A percentile compares a stretch with the other conserved stretches of the same genome.
phyloP scores from a whole-genome alignment of 371 early-diverging fungal species.

The Syncephalis plumigaleata region DNA sequence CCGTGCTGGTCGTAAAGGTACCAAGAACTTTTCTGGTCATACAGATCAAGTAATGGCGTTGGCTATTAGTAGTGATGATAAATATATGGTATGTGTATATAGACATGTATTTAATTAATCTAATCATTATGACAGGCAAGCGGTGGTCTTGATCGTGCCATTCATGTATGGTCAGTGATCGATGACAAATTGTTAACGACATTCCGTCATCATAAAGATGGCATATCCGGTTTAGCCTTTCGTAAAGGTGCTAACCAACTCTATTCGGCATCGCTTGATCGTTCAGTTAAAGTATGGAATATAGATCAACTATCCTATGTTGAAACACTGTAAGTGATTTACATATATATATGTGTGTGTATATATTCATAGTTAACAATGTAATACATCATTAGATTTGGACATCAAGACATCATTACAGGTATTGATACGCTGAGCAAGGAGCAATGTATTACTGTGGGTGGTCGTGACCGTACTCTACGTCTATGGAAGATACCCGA shows the following conservation, averaged over 20 bases:
- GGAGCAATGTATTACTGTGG: slow-evolving; percentile 86
- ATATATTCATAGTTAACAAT: slow-evolving; percentile 1
- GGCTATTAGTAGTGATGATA: slow-evolving; percentile 65
- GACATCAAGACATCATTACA: slow-evolving; percentile 84
- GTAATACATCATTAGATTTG: slow-evolving; percentile 55
- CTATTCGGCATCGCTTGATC: slow-evolving; percentile 81
- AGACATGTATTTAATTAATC: not conserved
- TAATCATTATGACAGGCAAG: slow-evolving; percentile 15
- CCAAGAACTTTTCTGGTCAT: slow-evolving; percentile 61
- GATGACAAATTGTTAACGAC: slow-evolving; percentile 46
- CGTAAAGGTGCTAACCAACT: slow-evolving; percentile 63
- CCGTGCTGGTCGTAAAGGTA: slow-evolving; percentile 55
- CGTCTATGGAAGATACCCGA: slow-evolving; percentile 92
- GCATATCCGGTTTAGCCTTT: slow-evolving; percentile 78
- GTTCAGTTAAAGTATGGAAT: slow-evolving; percentile 93
- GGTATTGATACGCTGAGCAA: slow-evolving; percentile 56
- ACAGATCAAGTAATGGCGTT: slow-evolving; percentile 61
- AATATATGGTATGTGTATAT: slow-evolving; percentile 43
- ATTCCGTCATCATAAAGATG: slow-evolving; percentile 82
- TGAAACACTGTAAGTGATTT: slow-evolving; percentile 55
- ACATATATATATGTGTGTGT: not conserved
- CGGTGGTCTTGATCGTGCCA: slow-evolving; percentile 78
- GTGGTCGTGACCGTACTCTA: slow-evolving; percentile 78
- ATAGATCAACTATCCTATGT: slow-evolving; percentile 78
- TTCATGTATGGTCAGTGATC: slow-evolving; percentile 76